Evolutionary conservation across 2,329 filamentous ascomycete species (phyloP).

Genomic region (Chrysoporthe puriensis): DNA sequence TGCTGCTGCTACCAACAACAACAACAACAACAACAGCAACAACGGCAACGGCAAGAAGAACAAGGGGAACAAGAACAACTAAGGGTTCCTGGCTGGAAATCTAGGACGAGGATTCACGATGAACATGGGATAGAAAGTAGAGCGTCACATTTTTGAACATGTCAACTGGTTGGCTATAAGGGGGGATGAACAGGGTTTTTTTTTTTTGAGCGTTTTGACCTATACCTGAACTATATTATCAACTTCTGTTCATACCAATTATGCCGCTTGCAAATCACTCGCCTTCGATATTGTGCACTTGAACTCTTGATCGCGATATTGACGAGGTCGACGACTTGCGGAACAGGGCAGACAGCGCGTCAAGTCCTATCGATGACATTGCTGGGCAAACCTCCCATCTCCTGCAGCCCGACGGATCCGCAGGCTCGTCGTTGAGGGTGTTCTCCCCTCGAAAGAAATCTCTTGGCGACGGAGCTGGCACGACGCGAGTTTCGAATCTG

Average conservation of each 20-base stretch:
- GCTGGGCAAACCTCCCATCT: neutral
- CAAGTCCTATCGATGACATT: neutral
- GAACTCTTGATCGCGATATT: neutral
- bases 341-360: neutral
- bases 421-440: neutral
- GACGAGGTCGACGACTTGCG: neutral
- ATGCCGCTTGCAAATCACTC: neutral
- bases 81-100: neutral
- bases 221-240: constrained; percentile 6
- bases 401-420: neutral
- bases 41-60: constrained; percentile 6
- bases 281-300: neutral
- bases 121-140: neutral
- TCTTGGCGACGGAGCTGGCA: constrained; percentile 2
- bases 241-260: neutral
- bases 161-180: neutral
- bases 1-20: constrained; percentile 2
- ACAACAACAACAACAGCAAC: neutral
- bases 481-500: constrained; percentile 9
- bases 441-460: neutral
- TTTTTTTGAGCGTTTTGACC: neutral
- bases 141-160: neutral
- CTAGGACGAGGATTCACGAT: neutral
- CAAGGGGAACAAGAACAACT: constrained; percentile 5
- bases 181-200: neutral